A percentile compares a stretch with the other conserved stretches of the same genome.
Conservation (phyloP, 305 asterid species). For the Solanum hybrid region DNA sequence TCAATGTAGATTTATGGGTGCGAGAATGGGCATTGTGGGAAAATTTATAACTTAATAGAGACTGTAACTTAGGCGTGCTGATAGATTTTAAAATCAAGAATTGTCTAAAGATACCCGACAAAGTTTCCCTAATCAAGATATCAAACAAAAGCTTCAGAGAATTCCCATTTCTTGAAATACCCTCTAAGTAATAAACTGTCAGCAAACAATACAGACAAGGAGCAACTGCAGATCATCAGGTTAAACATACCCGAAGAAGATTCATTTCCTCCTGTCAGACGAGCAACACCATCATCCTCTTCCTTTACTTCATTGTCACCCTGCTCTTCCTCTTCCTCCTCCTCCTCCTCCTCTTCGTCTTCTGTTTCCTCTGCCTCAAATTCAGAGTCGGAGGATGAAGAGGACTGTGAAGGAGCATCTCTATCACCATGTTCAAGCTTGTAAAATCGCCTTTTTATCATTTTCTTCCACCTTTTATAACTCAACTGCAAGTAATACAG, state of each 20-base stretch:
- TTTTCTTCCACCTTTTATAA: slow-evolving; percentile 13
- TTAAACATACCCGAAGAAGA: slow-evolving; percentile 60
- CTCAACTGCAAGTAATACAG: slow-evolving; percentile 32
- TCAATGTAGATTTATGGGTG: neutral
- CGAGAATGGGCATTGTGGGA: neutral
- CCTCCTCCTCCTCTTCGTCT: slow-evolving; percentile 38
- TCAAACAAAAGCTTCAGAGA: neutral
- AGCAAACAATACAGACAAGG: neutral
- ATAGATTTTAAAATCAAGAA: neutral
- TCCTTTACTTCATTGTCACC: neutral
- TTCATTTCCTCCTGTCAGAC: slow-evolving; percentile 29
- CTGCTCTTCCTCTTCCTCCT: slow-evolving; percentile 23
- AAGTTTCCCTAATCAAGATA: neutral
- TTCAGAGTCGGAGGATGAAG: slow-evolving; percentile 66
- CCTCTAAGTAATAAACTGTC: neutral
- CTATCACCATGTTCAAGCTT: slow-evolving; percentile 60
- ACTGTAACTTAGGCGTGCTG: neutral
- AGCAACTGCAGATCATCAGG: neutral
- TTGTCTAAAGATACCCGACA: neutral
- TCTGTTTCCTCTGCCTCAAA: slow-evolving; percentile 49
- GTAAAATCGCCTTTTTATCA: slow-evolving; percentile 87
- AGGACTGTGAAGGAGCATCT: slow-evolving; percentile 71
- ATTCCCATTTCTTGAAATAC: neutral
- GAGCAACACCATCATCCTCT: slow-evolving; percentile 11
- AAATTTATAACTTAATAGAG: neutral